Evolutionary conservation across 257 asterid genomes (phyloP).

Genomic region (Jaltomata sinuosa): DNA sequence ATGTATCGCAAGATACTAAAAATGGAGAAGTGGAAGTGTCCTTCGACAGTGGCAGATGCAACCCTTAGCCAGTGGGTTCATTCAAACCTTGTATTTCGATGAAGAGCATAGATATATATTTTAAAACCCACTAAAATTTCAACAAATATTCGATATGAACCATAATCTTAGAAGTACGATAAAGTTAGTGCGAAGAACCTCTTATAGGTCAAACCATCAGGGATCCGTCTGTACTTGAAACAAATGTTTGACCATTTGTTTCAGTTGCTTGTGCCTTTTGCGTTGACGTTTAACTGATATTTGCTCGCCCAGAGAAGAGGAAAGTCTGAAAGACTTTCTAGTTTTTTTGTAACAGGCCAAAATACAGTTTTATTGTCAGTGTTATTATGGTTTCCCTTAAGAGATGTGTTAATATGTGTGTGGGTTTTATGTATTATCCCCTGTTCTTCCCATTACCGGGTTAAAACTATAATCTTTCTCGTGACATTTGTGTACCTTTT

Average conservation of each 20-base stretch:
- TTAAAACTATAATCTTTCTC: not conserved
- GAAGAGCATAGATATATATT: not conserved
- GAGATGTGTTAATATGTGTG: not conserved
- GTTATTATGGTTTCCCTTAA: not conserved
- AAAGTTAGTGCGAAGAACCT: not conserved
- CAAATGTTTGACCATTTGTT: not conserved
- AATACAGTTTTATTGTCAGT: not conserved
- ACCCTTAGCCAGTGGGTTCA: not conserved
- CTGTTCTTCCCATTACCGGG: not conserved
- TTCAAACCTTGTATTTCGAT: not conserved
- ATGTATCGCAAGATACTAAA: not conserved
- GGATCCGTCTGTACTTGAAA: not conserved
- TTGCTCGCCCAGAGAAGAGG: not conserved
- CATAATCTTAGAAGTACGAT: not conserved
- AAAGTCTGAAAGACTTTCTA: not conserved
- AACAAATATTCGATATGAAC: not conserved
- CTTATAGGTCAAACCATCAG: not conserved
- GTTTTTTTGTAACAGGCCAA: not conserved
- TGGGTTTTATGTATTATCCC: not conserved
- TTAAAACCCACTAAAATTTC: not conserved
- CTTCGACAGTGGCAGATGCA: not conserved
- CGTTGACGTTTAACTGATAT: not conserved
- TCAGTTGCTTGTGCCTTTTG: not conserved
- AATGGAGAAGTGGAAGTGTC: not conserved
- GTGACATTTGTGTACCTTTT: conserved; percentile 1